phyloP scores from a whole-genome alignment of 495 filamentous ascomycete species.

The Hypoxylon trugodes region DNA sequence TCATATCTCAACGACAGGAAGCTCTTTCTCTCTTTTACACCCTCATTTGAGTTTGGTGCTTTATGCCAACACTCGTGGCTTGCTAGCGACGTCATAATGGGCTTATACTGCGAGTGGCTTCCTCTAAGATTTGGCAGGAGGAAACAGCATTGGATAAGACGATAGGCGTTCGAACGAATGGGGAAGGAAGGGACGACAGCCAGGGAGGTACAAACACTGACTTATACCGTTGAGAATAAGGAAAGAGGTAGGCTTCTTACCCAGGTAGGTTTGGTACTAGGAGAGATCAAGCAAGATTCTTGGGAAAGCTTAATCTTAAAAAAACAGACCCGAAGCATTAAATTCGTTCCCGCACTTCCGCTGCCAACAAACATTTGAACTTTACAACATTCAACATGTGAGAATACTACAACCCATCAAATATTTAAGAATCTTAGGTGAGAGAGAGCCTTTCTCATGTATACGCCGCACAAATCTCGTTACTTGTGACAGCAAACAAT shows the following conservation, averaged over 20 bases:
- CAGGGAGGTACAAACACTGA: not conserved
- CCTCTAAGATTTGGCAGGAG: not conserved
- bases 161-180: not conserved
- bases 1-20: not conserved
- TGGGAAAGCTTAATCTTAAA: slow-evolving; percentile 15
- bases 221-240: not conserved
- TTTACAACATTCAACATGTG: not conserved
- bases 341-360: slow-evolving; percentile 17
- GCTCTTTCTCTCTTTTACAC: not conserved
- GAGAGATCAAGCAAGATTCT: slow-evolving; percentile 18
- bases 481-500: slow-evolving; percentile 27
- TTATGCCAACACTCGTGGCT: not conserved
- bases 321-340: slow-evolving; percentile 5
- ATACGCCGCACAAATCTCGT: slow-evolving; percentile 15
- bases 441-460: no score
- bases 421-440: no score
- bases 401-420: no score
- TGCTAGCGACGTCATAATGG: slow-evolving; percentile 24
- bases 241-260: slow-evolving; percentile 2
- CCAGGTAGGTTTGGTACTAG: slow-evolving; percentile 8
- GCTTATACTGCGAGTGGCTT: slow-evolving; percentile 2
- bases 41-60: not conserved
- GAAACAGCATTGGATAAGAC: not conserved
- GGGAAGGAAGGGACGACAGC: not conserved
- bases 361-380: no score